Conservation (phyloP, 192 early-diverging fungal species). For the Globomyces pollinis-pini region DNA sequence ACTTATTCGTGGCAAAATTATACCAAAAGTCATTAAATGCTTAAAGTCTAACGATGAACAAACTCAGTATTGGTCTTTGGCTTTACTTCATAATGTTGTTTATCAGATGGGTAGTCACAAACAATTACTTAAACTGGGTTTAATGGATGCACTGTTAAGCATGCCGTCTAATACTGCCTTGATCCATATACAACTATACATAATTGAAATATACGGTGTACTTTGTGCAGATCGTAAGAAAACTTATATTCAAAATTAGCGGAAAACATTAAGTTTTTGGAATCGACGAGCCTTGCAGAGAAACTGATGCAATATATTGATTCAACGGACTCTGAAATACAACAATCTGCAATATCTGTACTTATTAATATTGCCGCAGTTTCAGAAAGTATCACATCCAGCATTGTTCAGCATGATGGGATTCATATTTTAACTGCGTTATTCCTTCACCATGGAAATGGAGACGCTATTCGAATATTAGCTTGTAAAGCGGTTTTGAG, state of each 20-base stretch:
- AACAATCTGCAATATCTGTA: constrained; percentile 43
- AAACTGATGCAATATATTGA: constrained; percentile 37
- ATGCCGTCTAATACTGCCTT: constrained; percentile 17
- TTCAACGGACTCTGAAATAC: constrained; percentile 34
- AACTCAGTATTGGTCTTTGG: constrained; percentile 66
- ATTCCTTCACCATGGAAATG: not conserved
- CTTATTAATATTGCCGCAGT: constrained; percentile 42
- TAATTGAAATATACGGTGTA: constrained; percentile 48
- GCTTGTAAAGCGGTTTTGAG: not conserved
- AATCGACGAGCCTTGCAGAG: not conserved
- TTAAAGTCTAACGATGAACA: constrained; percentile 58
- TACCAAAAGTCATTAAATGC: constrained; percentile 56
- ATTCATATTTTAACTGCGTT: not conserved
- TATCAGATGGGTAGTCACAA: constrained; percentile 26
- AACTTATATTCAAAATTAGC: not conserved
- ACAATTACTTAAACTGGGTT: constrained; percentile 26
- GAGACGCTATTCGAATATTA: not conserved
- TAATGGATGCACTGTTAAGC: constrained; percentile 27
- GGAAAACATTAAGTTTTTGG: constrained; percentile 7
- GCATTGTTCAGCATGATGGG: not conserved
- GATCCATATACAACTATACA: constrained; percentile 41
- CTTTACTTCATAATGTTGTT: constrained; percentile 11
- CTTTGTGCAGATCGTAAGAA: constrained; percentile 29
- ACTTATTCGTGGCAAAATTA: constrained; percentile 50
- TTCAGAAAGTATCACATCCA: not conserved